Evolutionary conservation across 2,329 filamentous ascomycete genomes (phyloP).

Genomic region (Fusarium pseudograminearum): DNA sequence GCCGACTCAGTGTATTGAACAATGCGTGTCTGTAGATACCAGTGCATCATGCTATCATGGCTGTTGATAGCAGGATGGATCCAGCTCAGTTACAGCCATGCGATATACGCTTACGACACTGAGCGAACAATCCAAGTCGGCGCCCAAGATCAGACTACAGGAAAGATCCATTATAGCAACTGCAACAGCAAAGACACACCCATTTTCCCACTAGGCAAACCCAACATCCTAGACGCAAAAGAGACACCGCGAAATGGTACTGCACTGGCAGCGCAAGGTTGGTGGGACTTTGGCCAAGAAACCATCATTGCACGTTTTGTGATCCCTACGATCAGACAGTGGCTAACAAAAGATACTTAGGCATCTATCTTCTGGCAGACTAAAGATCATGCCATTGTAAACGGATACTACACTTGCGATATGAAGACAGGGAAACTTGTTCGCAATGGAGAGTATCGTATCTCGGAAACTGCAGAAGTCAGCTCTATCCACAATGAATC

Average conservation of each 20-base stretch:
- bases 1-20: neutral
- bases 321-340: rapidly evolving
- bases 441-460: neutral
- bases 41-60: neutral
- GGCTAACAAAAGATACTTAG: neutral
- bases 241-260: slow-evolving; percentile 5
- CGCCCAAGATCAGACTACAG: neutral
- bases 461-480: neutral
- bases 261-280: slow-evolving; percentile 3
- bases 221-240: neutral
- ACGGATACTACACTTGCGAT: slow-evolving; percentile 5
- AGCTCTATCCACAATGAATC: slow-evolving; percentile 6
- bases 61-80: neutral
- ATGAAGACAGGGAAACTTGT: slow-evolving; percentile 6
- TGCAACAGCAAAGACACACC: slow-evolving; percentile 7
- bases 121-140: slow-evolving; percentile 11
- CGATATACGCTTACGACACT: slow-evolving; percentile 8
- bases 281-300: neutral
- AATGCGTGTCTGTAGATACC: rapidly evolving
- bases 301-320: neutral
- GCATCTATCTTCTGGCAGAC: slow-evolving; percentile 16
- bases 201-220: slow-evolving; percentile 6
- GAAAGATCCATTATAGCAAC: slow-evolving; percentile 6
- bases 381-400: neutral
- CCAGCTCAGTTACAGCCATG: neutral